These are phyloP conservation scores for Ophiorrhiza pumila DNA, from an alignment of 257 asterid genomes.

Conservation along the genomic window DNA sequence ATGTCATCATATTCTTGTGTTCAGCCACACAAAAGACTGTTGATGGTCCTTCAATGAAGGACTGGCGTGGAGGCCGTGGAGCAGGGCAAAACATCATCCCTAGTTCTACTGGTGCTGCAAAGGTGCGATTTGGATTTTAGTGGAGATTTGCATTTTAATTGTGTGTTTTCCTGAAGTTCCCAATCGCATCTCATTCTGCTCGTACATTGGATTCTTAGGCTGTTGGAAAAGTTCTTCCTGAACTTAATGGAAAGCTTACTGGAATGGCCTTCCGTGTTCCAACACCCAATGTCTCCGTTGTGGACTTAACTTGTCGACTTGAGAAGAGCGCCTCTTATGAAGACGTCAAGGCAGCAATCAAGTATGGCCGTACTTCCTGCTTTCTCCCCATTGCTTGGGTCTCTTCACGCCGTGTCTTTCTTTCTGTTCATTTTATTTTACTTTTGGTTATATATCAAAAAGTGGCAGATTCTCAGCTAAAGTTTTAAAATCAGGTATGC, in stretches of 20 bases:
- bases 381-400: not conserved
- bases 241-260: slow-evolving; percentile 90
- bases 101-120: slow-evolving; percentile 99
- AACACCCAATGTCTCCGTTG: slow-evolving; percentile 95
- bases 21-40: slow-evolving; percentile 99
- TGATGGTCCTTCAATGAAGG: slow-evolving; percentile 99
- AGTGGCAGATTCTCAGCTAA: not conserved
- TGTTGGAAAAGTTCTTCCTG: slow-evolving; percentile 98
- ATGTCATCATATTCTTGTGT: slow-evolving; percentile 24
- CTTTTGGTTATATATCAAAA: not conserved
- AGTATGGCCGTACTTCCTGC: slow-evolving; percentile 35
- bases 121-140: slow-evolving; percentile 44
- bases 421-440: not conserved
- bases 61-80: slow-evolving; percentile 99
- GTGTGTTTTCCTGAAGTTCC: not conserved
- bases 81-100: slow-evolving; percentile 98
- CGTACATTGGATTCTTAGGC: slow-evolving; percentile 49
- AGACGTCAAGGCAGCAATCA: slow-evolving; percentile 90
- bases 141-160: not conserved
- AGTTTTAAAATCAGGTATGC: slow-evolving; percentile 57
- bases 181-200: not conserved
- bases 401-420: not conserved
- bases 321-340: slow-evolving; percentile 88
- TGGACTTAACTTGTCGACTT: slow-evolving; percentile 92
- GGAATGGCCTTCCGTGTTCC: slow-evolving; percentile 99